A percentile compares a stretch with the other conserved stretches of the same genome.
Evolutionary conservation across 768 basidiomycete genomes (phyloP).

Genomic region (Xerocomellus dryophilus): DNA sequence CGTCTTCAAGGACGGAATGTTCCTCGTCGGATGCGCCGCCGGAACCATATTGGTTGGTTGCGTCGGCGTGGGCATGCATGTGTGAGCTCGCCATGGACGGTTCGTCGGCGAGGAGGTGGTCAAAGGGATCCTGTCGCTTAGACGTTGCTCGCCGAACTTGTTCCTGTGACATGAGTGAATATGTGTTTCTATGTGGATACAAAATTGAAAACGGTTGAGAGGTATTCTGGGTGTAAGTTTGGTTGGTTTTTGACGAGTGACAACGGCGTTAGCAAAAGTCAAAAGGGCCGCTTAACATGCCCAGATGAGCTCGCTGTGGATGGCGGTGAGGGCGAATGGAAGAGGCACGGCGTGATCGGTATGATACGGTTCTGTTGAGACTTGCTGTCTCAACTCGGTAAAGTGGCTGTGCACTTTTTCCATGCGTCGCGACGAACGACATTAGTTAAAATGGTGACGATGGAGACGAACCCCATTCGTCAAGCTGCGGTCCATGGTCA

Average conservation of each 20-base stretch:
- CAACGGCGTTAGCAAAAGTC: not conserved
- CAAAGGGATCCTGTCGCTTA: slow-evolving; percentile 62
- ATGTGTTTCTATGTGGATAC: not conserved
- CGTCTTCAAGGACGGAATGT: slow-evolving; percentile 83
- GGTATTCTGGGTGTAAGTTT: not conserved
- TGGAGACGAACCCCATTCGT: not conserved
- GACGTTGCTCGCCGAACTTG: slow-evolving; percentile 15
- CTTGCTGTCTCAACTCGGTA: not conserved
- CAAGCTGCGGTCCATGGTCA: too few species aligned
- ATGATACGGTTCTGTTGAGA: not conserved
- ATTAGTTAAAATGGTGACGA: too few species aligned
- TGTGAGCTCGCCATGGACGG: slow-evolving; percentile 45
- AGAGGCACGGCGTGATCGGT: not conserved
- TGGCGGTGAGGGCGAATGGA: slow-evolving; percentile 4
- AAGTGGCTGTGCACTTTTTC: slow-evolving; percentile 19
- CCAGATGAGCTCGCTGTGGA: slow-evolving; percentile 14
- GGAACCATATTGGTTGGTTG: slow-evolving; percentile 35
- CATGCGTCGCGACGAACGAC: not conserved
- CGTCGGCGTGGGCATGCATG: slow-evolving; percentile 48
- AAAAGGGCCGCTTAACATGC: slow-evolving; percentile 16
- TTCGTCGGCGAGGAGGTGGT: slow-evolving; percentile 57
- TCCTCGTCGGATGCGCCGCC: slow-evolving; percentile 62
- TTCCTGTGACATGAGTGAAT: slow-evolving; percentile 30
- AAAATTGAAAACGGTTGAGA: not conserved
- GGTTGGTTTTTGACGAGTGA: not conserved